Conservation (phyloP, 805 yeast species). For the Candida anglica region DNA sequence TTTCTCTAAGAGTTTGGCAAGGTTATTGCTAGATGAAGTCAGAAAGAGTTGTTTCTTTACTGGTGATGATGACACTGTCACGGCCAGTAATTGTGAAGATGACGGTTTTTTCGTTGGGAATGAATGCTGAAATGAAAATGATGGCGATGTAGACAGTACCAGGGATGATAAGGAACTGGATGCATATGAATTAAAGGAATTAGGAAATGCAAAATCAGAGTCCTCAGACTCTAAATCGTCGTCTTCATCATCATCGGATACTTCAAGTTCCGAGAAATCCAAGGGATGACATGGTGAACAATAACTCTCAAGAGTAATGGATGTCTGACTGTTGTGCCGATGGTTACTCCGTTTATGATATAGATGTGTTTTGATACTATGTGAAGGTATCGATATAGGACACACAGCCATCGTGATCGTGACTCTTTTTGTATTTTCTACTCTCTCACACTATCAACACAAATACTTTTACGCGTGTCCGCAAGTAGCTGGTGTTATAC, state of each 20-base stretch:
- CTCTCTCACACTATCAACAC: neutral
- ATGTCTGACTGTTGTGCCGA: no score
- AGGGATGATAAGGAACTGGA: conserved; percentile 1
- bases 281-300: no score
- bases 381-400: conserved; percentile 2
- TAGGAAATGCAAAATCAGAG: no score
- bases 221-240: no score
- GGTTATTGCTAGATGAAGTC: neutral
- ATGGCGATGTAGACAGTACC: neutral
- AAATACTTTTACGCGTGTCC: no score
- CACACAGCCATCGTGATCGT: neutral
- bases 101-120: neutral
- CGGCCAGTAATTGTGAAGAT: neutral
- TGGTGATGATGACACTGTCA: neutral
- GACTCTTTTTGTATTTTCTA: no score
- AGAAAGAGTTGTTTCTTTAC: no score
- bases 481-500: no score
- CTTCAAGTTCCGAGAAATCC: neutral
- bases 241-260: conserved; percentile 1
- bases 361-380: conserved; percentile 1
- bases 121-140: neutral
- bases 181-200: neutral
- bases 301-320: no score
- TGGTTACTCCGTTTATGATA: conserved; percentile 1
- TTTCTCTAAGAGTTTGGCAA: conserved; percentile 1